Base-by-base conservation (phyloP, 371 early-diverging fungal genomes). In the Mucor circinelloides region DNA sequence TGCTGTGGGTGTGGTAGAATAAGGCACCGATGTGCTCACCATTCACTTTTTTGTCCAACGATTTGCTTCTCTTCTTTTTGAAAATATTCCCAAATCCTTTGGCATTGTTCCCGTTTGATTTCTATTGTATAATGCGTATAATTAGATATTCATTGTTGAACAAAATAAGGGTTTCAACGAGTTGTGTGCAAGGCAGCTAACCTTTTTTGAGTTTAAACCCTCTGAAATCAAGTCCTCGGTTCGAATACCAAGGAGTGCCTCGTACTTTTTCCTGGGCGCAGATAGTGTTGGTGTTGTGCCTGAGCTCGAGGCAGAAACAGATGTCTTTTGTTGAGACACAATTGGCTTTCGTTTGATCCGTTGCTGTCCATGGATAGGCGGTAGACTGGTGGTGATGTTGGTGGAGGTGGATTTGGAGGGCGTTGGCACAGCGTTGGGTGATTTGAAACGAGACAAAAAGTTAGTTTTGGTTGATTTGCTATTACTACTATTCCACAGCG, bases 261-360 rank as follows among this genome's bases (percentile, higher is more conserved):
- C 67, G 34, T 56, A 67, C 12, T 56, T 61, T 23, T 67, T 67
- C 61, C 48, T 54, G 17, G 36, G 36, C 13, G 13, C 36, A 36
- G 62, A 31, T 13, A 15, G 21, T 12, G 50, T 40, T 25, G 66
- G 7, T n/a, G 59, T n/a, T 34, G 58, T 30, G 2, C 31, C 48
- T 34, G 66, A 31, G 0, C 13, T 13, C 10, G 64, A 15, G n/a
- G 19, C 31, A 13, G 25, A 23, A 15, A 15, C 55, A 23, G 30
- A 1, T 54, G 25, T 25, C 12, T n/a, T n/a, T n/a, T 25, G 28
- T 1, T 28, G 9, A 21, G 34, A 34, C 10, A 42, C 54, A 17
- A 67, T 36, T 25, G 67, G 60, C 44, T 63, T 71, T 67, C 67
- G 28, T 36, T 71, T 71, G 2, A 67, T 55, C 36, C 54, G 63